Evolutionary conservation across 192 early-diverging fungal genomes (phyloP).

Genomic region (Linnemannia elongata): DNA sequence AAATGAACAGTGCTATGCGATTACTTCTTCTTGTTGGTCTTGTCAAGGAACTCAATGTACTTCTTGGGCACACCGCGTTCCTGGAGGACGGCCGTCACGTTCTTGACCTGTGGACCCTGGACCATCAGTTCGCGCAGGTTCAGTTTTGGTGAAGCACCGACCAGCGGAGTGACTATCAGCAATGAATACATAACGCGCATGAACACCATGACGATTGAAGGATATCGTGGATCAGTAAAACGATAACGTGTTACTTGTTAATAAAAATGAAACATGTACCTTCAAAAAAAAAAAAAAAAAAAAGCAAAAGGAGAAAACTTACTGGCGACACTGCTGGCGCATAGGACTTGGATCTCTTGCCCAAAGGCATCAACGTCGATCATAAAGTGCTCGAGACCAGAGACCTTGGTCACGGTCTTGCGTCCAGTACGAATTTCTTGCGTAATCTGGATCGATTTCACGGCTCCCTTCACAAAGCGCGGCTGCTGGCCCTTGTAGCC

Average conservation of each 20-base stretch:
- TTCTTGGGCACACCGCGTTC: conserved; percentile 67
- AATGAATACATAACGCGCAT: not conserved
- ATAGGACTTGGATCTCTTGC: conserved; percentile 70
- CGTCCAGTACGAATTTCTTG: conserved; percentile 73
- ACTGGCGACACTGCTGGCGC: conserved; percentile 77
- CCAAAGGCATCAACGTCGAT: conserved; percentile 74
- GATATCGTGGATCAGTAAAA: not conserved
- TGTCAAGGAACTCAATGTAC: conserved; percentile 57
- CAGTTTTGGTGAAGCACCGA: conserved; percentile 65
- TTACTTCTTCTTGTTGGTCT: conserved; percentile 45
- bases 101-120: conserved; percentile 81
- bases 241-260: no score
- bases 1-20: not conserved
- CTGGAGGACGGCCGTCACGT: conserved; percentile 63
- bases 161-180: conserved; percentile 63
- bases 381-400: conserved; percentile 72
- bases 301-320: conserved; percentile 26
- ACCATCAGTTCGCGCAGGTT: conserved; percentile 77
- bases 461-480: conserved; percentile 57
- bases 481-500: conserved; percentile 36
- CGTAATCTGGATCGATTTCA: conserved; percentile 65
- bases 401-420: conserved; percentile 76
- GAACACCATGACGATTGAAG: not conserved
- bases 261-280: not conserved
- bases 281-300: not conserved